Evolutionary conservation across 2,329 filamentous ascomycete genomes (phyloP).

Genomic region (Talaromyces sp.): DNA sequence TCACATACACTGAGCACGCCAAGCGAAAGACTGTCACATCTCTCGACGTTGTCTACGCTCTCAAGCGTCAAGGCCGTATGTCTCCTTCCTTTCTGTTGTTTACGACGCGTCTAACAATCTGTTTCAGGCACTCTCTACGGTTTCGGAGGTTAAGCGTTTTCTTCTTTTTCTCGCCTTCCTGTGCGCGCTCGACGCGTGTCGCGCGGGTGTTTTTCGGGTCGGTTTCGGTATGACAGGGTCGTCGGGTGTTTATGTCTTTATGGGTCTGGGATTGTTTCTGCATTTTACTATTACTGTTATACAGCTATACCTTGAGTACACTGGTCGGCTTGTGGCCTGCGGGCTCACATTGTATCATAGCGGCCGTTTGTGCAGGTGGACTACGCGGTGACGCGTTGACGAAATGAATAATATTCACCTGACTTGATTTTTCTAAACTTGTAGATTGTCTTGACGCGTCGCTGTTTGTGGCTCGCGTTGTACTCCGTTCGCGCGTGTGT

Average conservation of each 20-base stretch:
- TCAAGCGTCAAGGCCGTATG: constrained; percentile 60
- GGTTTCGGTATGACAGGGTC: constrained; percentile 40
- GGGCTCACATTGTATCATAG: constrained; percentile 37
- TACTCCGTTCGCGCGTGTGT: not conserved
- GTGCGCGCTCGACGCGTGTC: constrained; percentile 19
- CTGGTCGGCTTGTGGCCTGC: constrained; percentile 30
- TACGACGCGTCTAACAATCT: constrained; percentile 9
- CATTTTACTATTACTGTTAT: constrained; percentile 28
- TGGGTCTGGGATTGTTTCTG: constrained; percentile 35
- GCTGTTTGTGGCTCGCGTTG: not conserved
- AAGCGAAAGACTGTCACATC: constrained; percentile 59
- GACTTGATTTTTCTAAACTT: not conserved
- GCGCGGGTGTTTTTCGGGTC: constrained; percentile 33
- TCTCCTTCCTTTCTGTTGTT: not conserved
- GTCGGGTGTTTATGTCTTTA: constrained; percentile 39
- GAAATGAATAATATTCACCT: constrained; percentile 9
- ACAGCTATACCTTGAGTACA: constrained; percentile 11
- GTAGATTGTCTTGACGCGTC: not conserved
- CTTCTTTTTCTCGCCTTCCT: constrained; percentile 26
- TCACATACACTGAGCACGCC: constrained; percentile 78
- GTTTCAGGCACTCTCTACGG: constrained; percentile 65
- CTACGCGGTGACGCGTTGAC: constrained; percentile 3
- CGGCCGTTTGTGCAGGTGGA: constrained; percentile 26
- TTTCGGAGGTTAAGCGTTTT: constrained; percentile 70
- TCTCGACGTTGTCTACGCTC: constrained; percentile 58